Evolutionary conservation across 2,329 filamentous ascomycete species (phyloP).

Genomic region (Botrytis cinerea): DNA sequence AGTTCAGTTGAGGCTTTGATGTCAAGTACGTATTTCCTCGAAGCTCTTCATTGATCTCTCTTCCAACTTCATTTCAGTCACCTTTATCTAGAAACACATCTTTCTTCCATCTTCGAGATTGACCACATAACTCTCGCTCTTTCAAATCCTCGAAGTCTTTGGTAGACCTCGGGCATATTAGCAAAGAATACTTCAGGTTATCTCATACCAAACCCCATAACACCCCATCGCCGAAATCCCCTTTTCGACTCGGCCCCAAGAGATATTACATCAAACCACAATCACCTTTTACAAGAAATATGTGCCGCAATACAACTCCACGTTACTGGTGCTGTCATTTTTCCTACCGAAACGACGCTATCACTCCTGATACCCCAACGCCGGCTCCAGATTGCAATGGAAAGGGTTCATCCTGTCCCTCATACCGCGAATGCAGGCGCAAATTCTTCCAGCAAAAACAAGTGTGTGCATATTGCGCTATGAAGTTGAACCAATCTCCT

Average conservation of each 20-base stretch:
- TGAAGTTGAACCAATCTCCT: rapidly evolving
- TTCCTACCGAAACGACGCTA: not conserved
- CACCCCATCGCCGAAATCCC: not conserved
- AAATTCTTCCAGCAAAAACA: not conserved
- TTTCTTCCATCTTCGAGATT: not conserved
- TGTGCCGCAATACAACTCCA: not conserved
- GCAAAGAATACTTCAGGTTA: not conserved
- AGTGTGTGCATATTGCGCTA: not conserved
- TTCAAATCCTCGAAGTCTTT: not conserved
- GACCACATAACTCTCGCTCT: rapidly evolving
- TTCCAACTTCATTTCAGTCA: rapidly evolving
- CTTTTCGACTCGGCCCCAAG: too few species aligned
- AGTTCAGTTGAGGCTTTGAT: not conserved
- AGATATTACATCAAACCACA: not conserved
- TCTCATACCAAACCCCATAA: not conserved
- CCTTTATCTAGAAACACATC: not conserved
- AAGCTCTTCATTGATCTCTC: not conserved
- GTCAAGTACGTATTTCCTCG: not conserved
- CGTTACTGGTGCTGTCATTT: not conserved
- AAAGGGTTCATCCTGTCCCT: not conserved
- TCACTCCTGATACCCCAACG: not conserved
- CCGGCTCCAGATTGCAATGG: not conserved
- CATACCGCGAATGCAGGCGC: not conserved
- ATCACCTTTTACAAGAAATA: not conserved
- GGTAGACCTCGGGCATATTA: not conserved